A percentile compares a stretch with the other conserved stretches of the same genome.
phyloP scores from a whole-genome alignment of 2,329 filamentous ascomycete genomes.

The Calonectria multiphialidica region DNA sequence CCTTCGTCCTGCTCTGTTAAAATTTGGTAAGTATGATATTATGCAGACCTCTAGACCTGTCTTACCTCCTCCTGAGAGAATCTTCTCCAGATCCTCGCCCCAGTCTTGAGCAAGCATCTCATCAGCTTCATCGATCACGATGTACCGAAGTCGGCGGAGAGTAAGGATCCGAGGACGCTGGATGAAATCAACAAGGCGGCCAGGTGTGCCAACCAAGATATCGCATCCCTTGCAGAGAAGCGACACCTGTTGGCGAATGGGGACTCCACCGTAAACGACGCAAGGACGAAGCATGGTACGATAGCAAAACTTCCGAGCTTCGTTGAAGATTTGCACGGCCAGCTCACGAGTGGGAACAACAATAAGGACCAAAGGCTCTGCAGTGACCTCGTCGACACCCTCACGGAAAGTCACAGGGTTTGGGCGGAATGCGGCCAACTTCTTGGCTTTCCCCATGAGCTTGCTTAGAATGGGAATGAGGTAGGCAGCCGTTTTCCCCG shows the following conservation, averaged over 20 bases:
- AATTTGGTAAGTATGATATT: slow-evolving; percentile 38
- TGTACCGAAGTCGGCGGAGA: slow-evolving; percentile 81
- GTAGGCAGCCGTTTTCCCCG: slow-evolving; percentile 95
- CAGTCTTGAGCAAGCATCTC: slow-evolving; percentile 89
- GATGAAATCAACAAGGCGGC: slow-evolving; percentile 89
- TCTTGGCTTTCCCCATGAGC: slow-evolving; percentile 96
- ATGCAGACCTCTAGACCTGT: slow-evolving; percentile 29
- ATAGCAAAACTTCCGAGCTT: slow-evolving; percentile 92
- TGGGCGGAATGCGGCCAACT: slow-evolving; percentile 83
- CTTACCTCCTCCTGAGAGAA: slow-evolving; percentile 86
- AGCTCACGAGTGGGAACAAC: slow-evolving; percentile 91
- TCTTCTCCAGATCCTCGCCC: slow-evolving; percentile 79
- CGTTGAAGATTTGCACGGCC: slow-evolving; percentile 94
- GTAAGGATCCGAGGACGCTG: slow-evolving; percentile 76
- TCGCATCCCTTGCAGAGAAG: slow-evolving; percentile 90
- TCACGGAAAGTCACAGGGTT: slow-evolving; percentile 69
- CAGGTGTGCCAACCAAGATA: slow-evolving; percentile 88
- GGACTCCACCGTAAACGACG: slow-evolving; percentile 88
- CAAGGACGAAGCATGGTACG: slow-evolving; percentile 94
- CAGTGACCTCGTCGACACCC: slow-evolving; percentile 66
- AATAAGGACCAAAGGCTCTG: slow-evolving; percentile 89
- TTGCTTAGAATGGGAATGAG: slow-evolving; percentile 89
- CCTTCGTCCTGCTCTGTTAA: slow-evolving; percentile 79
- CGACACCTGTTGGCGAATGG: slow-evolving; percentile 74
- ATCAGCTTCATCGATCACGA: slow-evolving; percentile 93